Evolutionary conservation across 495 filamentous ascomycete genomes (phyloP).

Genomic region (Acidomyces sp.): DNA sequence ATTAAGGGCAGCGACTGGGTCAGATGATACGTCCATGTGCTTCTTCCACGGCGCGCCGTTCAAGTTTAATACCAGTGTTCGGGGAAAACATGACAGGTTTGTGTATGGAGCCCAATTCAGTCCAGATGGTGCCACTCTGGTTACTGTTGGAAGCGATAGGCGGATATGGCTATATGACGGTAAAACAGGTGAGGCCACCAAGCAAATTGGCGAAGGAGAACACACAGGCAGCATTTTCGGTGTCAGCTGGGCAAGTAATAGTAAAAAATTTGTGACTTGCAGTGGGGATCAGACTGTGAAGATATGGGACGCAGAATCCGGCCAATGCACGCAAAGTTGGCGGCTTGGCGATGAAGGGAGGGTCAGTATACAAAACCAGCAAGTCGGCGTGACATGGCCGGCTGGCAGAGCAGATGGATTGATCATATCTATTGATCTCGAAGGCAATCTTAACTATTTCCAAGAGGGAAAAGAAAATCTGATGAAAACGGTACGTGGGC

Average conservation of each 20-base stretch:
- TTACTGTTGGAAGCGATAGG: slow-evolving; percentile 79
- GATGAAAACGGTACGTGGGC: slow-evolving; percentile 65
- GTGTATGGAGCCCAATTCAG: slow-evolving; percentile 81
- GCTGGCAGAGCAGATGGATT: slow-evolving; percentile 67
- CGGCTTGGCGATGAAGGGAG: slow-evolving; percentile 67
- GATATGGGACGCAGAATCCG: slow-evolving; percentile 75
- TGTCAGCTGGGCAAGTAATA: slow-evolving; percentile 81
- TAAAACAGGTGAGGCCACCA: slow-evolving; percentile 73
- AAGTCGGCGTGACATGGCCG: slow-evolving; percentile 91
- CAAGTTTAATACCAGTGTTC: slow-evolving; percentile 69
- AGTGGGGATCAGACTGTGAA: slow-evolving; percentile 88
- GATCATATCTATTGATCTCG: slow-evolving; percentile 76
- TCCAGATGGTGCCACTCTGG: slow-evolving; percentile 71
- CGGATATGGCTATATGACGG: slow-evolving; percentile 91
- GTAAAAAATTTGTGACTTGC: slow-evolving; percentile 76
- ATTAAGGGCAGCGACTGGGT: slow-evolving; percentile 75
- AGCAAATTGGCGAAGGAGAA: slow-evolving; percentile 62
- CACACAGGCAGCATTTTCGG: slow-evolving; percentile 90
- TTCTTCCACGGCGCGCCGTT: slow-evolving; percentile 92
- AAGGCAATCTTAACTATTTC: slow-evolving; percentile 84
- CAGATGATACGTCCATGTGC: slow-evolving; percentile 75
- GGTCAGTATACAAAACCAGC: slow-evolving; percentile 67
- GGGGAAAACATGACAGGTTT: slow-evolving; percentile 73
- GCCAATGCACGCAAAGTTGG: slow-evolving; percentile 68
- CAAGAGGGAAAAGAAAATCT: slow-evolving; percentile 54